A percentile compares a stretch with the other conserved stretches of the same genome.
Evolutionary conservation across 345 rosid genomes (phyloP).

Genomic region (Populus tremula): DNA sequence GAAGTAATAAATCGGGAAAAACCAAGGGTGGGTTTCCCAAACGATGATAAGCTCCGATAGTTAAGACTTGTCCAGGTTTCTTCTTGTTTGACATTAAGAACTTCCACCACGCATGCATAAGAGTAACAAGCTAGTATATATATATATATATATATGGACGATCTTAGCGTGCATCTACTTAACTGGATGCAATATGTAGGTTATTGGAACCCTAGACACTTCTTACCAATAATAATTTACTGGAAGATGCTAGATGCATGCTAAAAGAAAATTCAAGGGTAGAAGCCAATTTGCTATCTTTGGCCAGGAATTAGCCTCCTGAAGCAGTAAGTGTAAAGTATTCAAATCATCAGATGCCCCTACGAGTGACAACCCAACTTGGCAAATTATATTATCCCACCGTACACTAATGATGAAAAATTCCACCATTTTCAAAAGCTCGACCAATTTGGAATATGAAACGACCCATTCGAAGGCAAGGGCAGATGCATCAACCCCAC

Average conservation of each 20-base stretch:
- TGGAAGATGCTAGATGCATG: background rate
- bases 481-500: constrained; percentile 24
- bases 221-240: background rate
- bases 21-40: background rate
- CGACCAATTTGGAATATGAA: background rate
- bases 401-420: background rate
- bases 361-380: background rate
- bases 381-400: background rate
- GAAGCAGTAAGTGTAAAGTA: constrained; percentile 10
- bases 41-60: background rate
- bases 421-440: background rate
- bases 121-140: background rate
- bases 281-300: background rate
- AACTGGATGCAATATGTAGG: background rate
- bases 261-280: background rate
- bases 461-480: constrained; percentile 4
- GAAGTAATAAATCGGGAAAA: background rate
- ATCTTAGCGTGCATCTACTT: background rate
- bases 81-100: background rate
- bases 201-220: background rate
- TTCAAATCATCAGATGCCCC: background rate
- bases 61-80: background rate
- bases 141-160: background rate
- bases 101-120: background rate
- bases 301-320: constrained; percentile 1